These are phyloP conservation scores for Fragaria nilgerrensis DNA, from an alignment of 306 rosid species.

Conservation along the genomic window DNA sequence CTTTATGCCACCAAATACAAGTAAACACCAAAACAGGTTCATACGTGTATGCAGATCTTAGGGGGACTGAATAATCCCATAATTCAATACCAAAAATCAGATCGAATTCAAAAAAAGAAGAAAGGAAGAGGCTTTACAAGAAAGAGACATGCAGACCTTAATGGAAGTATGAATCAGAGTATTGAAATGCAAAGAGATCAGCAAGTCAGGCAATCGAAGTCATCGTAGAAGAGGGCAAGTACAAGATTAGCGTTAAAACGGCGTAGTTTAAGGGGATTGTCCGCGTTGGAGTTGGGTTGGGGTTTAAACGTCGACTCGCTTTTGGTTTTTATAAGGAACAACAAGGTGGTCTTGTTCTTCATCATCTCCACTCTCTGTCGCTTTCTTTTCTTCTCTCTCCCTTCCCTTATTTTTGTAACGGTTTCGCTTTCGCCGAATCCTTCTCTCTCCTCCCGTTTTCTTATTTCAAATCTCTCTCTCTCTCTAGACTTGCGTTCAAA, in stretches of 20 bases:
- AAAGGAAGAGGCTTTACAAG: not conserved
- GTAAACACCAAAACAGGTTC: not conserved
- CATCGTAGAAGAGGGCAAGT: not conserved
- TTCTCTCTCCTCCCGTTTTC: not conserved
- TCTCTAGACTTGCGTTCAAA: not conserved
- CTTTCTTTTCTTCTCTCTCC: slow-evolving; percentile 10
- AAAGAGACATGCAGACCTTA: slow-evolving; percentile 23
- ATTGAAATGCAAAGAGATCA: slow-evolving; percentile 15
- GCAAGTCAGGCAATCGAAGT: slow-evolving; percentile 12
- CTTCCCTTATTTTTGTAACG: slow-evolving; percentile 11
- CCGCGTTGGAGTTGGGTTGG: slow-evolving; percentile 10
- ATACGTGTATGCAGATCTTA: not conserved
- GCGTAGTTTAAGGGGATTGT: slow-evolving; percentile 22
- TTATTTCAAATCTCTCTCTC: not conserved
- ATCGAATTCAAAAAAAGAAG: slow-evolving; percentile 5
- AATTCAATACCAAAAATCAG: slow-evolving; percentile 12
- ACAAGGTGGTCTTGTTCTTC: slow-evolving; percentile 3
- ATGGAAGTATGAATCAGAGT: slow-evolving; percentile 11
- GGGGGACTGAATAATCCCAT: not conserved
- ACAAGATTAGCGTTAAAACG: not conserved
- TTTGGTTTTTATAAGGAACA: slow-evolving; percentile 11
- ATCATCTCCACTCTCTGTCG: slow-evolving; percentile 9
- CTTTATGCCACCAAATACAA: slow-evolving; percentile 5
- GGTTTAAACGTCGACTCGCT: slow-evolving; percentile 7
- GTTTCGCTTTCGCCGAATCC: slow-evolving; percentile 16